These are phyloP conservation scores for Dalbergia oliveri DNA, from an alignment of 306 rosid species.

Conservation along the genomic window DNA sequence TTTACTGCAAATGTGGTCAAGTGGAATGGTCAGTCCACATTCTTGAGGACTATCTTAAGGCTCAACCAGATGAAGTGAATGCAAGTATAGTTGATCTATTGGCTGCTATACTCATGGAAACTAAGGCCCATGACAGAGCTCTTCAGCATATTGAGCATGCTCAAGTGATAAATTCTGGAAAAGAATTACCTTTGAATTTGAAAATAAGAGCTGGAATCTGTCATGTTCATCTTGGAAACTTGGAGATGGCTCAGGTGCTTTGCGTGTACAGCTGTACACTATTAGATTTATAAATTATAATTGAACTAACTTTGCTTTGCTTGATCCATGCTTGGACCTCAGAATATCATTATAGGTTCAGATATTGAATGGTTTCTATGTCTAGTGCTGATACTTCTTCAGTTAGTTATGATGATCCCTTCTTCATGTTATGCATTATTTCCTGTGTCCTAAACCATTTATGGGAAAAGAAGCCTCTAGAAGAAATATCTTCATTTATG, in stretches of 20 bases:
- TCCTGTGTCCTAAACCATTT: neutral
- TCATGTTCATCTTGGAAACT: slow-evolving; percentile 73
- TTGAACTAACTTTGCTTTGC: neutral
- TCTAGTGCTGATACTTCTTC: slow-evolving; percentile 6
- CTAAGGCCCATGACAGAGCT: slow-evolving; percentile 71
- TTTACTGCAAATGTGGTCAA: slow-evolving; percentile 81
- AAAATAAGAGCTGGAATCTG: slow-evolving; percentile 83
- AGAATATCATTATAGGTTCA: neutral
- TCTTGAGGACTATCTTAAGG: slow-evolving; percentile 79
- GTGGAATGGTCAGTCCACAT: slow-evolving; percentile 66
- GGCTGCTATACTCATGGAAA: slow-evolving; percentile 69
- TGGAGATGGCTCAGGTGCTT: slow-evolving; percentile 78
- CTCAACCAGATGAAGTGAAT: slow-evolving; percentile 61
- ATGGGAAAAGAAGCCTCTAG: no score
- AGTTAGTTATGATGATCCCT: neutral
- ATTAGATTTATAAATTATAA: no score
- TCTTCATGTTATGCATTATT: slow-evolving; percentile 17
- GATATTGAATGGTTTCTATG: no score
- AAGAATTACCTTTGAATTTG: slow-evolving; percentile 69
- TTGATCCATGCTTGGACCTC: slow-evolving; percentile 30
- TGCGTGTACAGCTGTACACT: slow-evolving; percentile 1
- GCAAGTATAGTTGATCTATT: slow-evolving; percentile 76
- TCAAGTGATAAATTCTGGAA: slow-evolving; percentile 48
- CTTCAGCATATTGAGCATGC: slow-evolving; percentile 71
- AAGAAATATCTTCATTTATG: no score